These are phyloP conservation scores for Pascua guehoae DNA, from an alignment of 1,284 basidiomycete genomes.

Conservation along the genomic window DNA sequence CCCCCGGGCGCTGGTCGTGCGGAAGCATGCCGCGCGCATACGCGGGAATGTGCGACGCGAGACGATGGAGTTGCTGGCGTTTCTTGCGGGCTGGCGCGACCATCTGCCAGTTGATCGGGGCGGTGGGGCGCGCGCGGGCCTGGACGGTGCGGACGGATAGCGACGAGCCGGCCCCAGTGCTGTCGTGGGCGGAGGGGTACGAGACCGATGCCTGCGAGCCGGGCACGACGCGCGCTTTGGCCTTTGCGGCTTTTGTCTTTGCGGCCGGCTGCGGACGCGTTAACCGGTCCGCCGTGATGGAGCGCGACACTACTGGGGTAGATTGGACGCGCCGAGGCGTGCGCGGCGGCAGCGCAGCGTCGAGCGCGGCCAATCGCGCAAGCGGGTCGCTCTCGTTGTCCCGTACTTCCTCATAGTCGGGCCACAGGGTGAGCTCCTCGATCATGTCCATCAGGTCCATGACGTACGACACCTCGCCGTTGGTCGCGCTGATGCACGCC, in stretches of 20 bases:
- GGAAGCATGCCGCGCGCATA: constrained; percentile 28
- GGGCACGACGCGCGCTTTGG: constrained; percentile 2
- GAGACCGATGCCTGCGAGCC: not conserved
- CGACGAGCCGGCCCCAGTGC: not conserved
- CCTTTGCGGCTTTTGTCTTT: not conserved
- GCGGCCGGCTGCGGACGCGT: too few relatives aligned
- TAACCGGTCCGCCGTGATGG: too few relatives aligned
- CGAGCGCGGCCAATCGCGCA: not conserved
- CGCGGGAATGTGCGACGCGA: constrained; percentile 33
- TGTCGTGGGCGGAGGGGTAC: not conserved
- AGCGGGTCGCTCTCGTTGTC: constrained; percentile 11
- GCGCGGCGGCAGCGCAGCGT: not conserved
- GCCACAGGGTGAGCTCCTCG: constrained; percentile 36
- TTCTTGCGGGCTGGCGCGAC: constrained; percentile 22
- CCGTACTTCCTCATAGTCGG: constrained; percentile 27
- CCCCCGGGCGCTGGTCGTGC: constrained; percentile 22
- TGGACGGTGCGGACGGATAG: not conserved
- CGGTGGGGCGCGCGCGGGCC: constrained; percentile 1
- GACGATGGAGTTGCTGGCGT: constrained; percentile 19
- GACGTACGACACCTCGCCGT: constrained; percentile 33
- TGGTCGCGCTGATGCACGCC: constrained; percentile 31
- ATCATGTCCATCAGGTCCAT: constrained; percentile 45
- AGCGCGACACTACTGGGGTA: too few relatives aligned
- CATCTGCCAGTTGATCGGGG: constrained; percentile 40
- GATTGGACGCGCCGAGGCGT: not conserved